Base-by-base conservation (phyloP, 179 eudicot species). In the Nepenthes alata region DNA sequence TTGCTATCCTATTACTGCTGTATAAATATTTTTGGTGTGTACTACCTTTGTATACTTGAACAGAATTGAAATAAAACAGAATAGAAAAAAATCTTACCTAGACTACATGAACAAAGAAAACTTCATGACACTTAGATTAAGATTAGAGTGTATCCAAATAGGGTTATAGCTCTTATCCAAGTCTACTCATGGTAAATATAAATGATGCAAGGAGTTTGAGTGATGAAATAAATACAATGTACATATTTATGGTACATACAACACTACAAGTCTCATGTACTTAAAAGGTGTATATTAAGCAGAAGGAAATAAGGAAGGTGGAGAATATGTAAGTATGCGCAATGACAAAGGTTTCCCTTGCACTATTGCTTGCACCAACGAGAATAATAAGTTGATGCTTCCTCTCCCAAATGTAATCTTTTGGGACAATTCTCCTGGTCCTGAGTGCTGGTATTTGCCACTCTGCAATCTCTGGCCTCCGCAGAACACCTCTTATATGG, bases 401-500 rank as follows among this genome's bases (percentile, higher is more conserved):
- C 85, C 54, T 82, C 88, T 71, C 85, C 86, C 67, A 89, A 58
- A 14, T 96, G 91, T 60, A 89, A 57, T 76, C 96, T 75, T 73
- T 91, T 91, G 57, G 95, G 67, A 54, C 86, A 71, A 63, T 80
- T 81, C 75, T 79, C 93, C 62, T 86, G 91, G 39, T 75, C 86
- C 63, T 81, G 84, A 71, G 60, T 39, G 60, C 67, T 61, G 55
- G 57, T 55, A 47, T 66, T 72, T 56, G 68, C 61, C 64, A 73
- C 70, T 75, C 68, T 71, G 71, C 74, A 71, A 58, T 83, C 96
- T 53, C 78, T 77, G 38, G 90, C 98, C 80, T 86, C 96, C 58
- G 81, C 59, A 6, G 95, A 85, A 68, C 96, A 93, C 75, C 98
- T 81, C 75, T 89, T 87, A 70, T 93, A 93, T 2, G 98, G 98